Conservation (phyloP, 1,139 yeast genomes). For the Taphrina wiesneri region DNA sequence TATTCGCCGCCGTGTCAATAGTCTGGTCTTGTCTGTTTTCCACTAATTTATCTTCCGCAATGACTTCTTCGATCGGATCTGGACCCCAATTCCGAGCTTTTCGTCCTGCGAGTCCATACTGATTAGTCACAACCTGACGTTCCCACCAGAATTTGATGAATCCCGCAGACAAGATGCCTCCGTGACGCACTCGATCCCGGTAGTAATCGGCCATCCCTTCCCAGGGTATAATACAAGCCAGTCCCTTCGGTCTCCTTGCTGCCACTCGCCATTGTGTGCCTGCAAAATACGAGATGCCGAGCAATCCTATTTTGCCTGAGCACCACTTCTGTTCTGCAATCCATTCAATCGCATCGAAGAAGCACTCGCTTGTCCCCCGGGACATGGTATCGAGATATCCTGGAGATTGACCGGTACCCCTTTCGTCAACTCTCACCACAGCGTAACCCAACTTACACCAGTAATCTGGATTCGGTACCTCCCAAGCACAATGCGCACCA, state of each 20-base stretch:
- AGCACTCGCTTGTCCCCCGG: background rate
- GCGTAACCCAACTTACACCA: background rate
- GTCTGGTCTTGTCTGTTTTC: slow-evolving; percentile 2
- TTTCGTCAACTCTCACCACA: background rate
- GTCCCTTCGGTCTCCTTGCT: slow-evolving; percentile 3
- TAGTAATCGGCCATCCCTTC: slow-evolving; percentile 7
- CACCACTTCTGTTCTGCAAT: background rate
- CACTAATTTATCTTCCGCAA: background rate
- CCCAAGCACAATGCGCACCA: slow-evolving; percentile 12
- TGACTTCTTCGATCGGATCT: background rate
- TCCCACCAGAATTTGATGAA: slow-evolving; percentile 13
- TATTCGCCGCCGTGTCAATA: background rate
- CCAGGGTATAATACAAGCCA: slow-evolving; percentile 6
- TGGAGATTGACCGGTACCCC: background rate
- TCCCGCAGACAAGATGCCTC: background rate
- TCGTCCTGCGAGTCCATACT: background rate
- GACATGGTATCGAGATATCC: slow-evolving; percentile 1
- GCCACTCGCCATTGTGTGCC: slow-evolving; percentile 8
- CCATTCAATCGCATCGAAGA: background rate
- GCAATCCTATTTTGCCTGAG: background rate
- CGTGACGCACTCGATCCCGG: slow-evolving; percentile 8
- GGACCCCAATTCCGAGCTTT: slow-evolving; percentile 3
- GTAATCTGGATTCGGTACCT: slow-evolving; percentile 5
- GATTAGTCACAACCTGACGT: background rate
- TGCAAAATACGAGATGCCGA: slow-evolving; percentile 8